phyloP scores from a whole-genome alignment of 192 early-diverging fungal genomes.

The Coemansia sp. region DNA sequence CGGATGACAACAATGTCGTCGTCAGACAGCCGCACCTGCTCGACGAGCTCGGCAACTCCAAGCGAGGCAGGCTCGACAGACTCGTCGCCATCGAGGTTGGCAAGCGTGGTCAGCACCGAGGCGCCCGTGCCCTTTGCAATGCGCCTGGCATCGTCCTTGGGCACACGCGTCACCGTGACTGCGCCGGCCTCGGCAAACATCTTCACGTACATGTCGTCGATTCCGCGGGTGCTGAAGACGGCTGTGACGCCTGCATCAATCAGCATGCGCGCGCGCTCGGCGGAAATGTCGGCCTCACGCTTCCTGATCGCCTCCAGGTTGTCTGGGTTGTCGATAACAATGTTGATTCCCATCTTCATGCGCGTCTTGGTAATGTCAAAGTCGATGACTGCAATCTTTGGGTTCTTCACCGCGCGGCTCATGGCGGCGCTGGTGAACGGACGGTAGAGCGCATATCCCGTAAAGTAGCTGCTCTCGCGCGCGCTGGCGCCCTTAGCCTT shows the following conservation, averaged over 20 bases:
- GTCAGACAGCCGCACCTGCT: slow-evolving; percentile 96
- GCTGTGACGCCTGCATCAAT: slow-evolving; percentile 94
- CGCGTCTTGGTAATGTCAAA: slow-evolving; percentile 98
- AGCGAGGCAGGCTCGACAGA: slow-evolving; percentile 88
- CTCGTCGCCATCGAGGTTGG: slow-evolving; percentile 97
- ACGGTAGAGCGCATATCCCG: slow-evolving; percentile 97
- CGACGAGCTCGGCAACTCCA: slow-evolving; percentile 92
- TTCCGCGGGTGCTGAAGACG: slow-evolving; percentile 96
- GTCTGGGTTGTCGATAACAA: slow-evolving; percentile 97
- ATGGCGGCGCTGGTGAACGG: slow-evolving; percentile 97
- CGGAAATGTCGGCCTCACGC: slow-evolving; percentile 94
- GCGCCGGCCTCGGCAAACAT: slow-evolving; percentile 97
- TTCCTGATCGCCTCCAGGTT: slow-evolving; percentile 93
- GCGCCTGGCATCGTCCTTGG: slow-evolving; percentile 95
- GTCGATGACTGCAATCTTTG: slow-evolving; percentile 97
- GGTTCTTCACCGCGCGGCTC: slow-evolving; percentile 79
- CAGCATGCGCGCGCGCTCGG: slow-evolving; percentile 95
- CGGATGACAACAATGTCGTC: slow-evolving; percentile 97
- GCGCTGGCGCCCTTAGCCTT: slow-evolving; percentile 96
- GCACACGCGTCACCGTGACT: slow-evolving; percentile 92
- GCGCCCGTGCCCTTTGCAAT: slow-evolving; percentile 98
- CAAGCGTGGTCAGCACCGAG: slow-evolving; percentile 89
- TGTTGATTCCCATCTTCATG: slow-evolving; percentile 97
- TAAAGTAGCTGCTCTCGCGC: slow-evolving; percentile 82
- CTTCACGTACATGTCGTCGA: slow-evolving; percentile 98